Evolutionary conservation across 306 rosid species (phyloP), one percentile per base, ranked within the genome.

Genomic region (Glycyrrhiza uralensis): DNA sequence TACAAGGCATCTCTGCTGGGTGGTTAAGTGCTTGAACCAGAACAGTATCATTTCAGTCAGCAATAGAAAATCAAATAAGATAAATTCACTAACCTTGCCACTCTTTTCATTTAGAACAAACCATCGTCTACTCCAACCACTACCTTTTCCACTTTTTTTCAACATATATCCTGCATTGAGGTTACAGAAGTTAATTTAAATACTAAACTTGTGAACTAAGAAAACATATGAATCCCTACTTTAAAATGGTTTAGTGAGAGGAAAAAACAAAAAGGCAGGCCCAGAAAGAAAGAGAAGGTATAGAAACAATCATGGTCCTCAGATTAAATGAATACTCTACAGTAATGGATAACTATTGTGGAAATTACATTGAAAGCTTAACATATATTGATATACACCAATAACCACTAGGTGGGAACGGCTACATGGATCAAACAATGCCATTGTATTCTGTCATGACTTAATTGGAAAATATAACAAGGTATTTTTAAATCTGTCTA

Each of bases 51-150:
- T 11, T 61, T 51, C 6, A 55, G 14, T 22, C 64, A 70, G 62
- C 18, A 19, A 28, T 77, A 26, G 30, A 49, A 45, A 36, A 23
- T 22, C 4, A 4, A 36, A 33, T 4, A 69, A 65, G 54, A 74
- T 66, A 24, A 22, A 49, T 79, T 56, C 63, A 64, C 89, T 57
- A 73, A 85, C 89, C 89, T 85, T 85, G 59, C 89, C 89, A 73
- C 67, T 85, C 76, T 82, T 85, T 66, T 79, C 89, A 62, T 85
- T 82, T 36, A 85, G 69, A 45, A 85, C 89, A 80, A 85, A 85
- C 89, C 89, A 85, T 22, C 89, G 76, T 47, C 46, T 85, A 71
- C 75, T 82, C 89, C 89, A 85, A 14, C 85, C 89, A 76, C 75
- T 81, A 59, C 81, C 72, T 80, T 85, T 85, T 56, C 71, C 79